Evolutionary conservation across 495 filamentous ascomycete species (phyloP), one percentile per base, ranked within the genome.

Genomic region (Aspergillus cristatus): DNA sequence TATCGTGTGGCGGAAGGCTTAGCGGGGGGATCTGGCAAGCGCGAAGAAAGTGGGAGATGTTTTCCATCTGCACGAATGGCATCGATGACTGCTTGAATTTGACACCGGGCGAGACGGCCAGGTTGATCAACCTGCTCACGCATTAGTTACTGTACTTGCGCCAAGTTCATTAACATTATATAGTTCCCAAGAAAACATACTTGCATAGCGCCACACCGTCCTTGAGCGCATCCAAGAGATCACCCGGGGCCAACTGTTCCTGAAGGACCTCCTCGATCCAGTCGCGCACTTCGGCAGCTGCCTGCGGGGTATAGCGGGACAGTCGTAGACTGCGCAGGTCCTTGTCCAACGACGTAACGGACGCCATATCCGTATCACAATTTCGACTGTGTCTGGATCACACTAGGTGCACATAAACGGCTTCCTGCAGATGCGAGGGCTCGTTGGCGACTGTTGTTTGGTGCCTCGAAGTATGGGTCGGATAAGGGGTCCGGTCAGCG

Each of bases 31-130:
- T 63, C 57, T 94, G 82, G 62, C 86, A 87, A 34, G 87, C 85
- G 47, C 77, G 79, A 33, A 99, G 79, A 65, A 96, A 99, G 54
- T 91, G 84, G 7, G 90, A 93, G 52, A 99, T 95, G 50, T 99
- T 97, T 57, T 99, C 91, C 91, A 95, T 97, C 61, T 97, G 93
- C 22, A 97, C 89, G 60, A 98, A 98, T 2, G 91, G 91, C 88
- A 96, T 97, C 17, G 78, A 52, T 0, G 86, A 93, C 41, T 77
- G 70, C 62, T 95, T 94, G 60, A 71, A 84, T 35, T 69, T 70
- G 57, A 94, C 77, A 28, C 83, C 83, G 7, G 87, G 82, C 7
- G 80, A 81, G 36, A 89, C 67, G 32, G 76, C 85, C 37, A 88
- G 71, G 51, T 95, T 98, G 41, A 84, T 73, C 28, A 98, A 78